Base-by-base conservation (phyloP, 2,329 filamentous ascomycete species). In the Neoarthrinium moseri region DNA sequence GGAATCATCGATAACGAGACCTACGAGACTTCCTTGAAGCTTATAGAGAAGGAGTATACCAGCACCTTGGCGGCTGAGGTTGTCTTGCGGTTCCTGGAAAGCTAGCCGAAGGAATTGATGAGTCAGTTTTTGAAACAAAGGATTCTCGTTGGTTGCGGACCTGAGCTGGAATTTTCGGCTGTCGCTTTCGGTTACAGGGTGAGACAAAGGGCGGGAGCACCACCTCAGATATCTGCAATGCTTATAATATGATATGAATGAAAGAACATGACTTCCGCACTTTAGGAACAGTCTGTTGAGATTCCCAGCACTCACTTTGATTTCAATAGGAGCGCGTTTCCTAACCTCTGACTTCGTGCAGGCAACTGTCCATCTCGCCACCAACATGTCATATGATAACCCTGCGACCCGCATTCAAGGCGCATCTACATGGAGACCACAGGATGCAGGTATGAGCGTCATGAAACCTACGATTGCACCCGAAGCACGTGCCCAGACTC, bases 1-100 rank as follows among this genome's bases (percentile, higher is more conserved):
- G 47, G 42, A 13, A 21, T 26, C 7, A 30, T 49, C 22, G 36
- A 33, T 24, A 15, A 26, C 15, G 47, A 45, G 5, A 15, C 22
- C 13, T 42, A 42, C 23, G 37, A 41, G 21, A 34, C 23, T 11
- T 22, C 37, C 11, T 27, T 42, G 20, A 32, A 22, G 7, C 44
- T 46, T 6, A 35, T 44, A 24, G 42, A 44, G 8, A 20, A 17
- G 23, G 21, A 44, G 7, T 17, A 17, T n/a, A 37, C 30, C 26
- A 44, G 42, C 20, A 12, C n/a, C 35, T 37, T 37, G 23, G 42
- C 42, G 8, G 42, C 42, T 18, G 42, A 36, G 32, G 33, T 44
- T 13, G 42, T 30, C 11, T 12, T 37, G 23, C 13, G 22, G 13
- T 44, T 44, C 36, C 42, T 44, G 18, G 40, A 43, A 34, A 15